Evolutionary conservation across 1,139 yeast species (phyloP).

Genomic region (Kazachstania sp.): DNA sequence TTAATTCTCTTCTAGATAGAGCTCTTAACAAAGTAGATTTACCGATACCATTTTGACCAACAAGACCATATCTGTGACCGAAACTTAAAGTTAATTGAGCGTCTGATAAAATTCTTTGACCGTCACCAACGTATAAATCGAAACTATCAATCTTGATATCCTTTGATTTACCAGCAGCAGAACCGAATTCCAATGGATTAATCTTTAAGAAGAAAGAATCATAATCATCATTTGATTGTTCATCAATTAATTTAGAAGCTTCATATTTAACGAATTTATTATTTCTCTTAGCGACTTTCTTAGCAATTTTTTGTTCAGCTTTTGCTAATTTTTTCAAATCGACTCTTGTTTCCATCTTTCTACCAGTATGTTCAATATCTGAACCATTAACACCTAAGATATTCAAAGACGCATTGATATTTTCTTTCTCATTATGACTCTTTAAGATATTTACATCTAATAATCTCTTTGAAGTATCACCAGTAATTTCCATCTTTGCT

Average conservation of each 20-base stretch:
- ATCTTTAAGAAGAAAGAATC: conserved; percentile 92
- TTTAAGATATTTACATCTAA: conserved; percentile 62
- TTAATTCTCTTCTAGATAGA: conserved; percentile 82
- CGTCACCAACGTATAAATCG: conserved; percentile 92
- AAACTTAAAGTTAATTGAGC: conserved; percentile 79
- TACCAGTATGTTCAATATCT: conserved; percentile 85
- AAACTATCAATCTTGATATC: conserved; percentile 89
- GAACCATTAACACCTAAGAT: conserved; percentile 57
- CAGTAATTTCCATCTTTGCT: conserved; percentile 58
- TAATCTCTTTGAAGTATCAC: conserved; percentile 76
- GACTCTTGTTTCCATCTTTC: conserved; percentile 87
- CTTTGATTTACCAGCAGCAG: conserved; percentile 88
- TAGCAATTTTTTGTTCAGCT: conserved; percentile 94
- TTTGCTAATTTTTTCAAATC: conserved; percentile 94
- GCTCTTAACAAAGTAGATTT: conserved; percentile 90
- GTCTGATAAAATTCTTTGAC: conserved; percentile 84
- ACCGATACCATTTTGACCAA: conserved; percentile 99
- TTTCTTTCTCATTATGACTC: conserved; percentile 52
- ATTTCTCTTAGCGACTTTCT: conserved; percentile 90
- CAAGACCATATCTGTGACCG: conserved; percentile 94
- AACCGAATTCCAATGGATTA: conserved; percentile 87
- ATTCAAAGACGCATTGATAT: conserved; percentile 62
- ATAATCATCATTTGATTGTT: conserved; percentile 58
- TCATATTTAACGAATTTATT: conserved; percentile 81
- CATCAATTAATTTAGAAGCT: conserved; percentile 77